Percentiles rank a stretch among this genome's conserved stretches.
These are phyloP conservation scores for Cyberlindnera euphorbiae DNA, from an alignment of 805 yeast species.

Conservation along the genomic window DNA sequence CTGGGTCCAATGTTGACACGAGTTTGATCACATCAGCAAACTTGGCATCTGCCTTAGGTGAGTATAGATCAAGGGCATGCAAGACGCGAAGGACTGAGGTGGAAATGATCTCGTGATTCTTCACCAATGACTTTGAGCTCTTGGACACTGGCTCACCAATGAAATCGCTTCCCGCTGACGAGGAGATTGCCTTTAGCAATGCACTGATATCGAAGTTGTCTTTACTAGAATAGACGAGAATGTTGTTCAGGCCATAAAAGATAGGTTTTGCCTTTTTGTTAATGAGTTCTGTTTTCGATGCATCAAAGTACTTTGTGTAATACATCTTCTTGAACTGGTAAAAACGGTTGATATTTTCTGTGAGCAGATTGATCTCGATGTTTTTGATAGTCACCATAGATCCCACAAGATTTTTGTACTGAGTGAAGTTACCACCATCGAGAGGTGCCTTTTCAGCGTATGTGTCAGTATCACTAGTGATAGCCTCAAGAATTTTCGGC, in stretches of 20 bases:
- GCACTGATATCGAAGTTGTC: constrained; percentile 27
- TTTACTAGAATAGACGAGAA: constrained; percentile 27
- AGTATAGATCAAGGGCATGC: constrained; percentile 44
- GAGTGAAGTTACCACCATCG: constrained; percentile 54
- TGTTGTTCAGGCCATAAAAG: constrained; percentile 36
- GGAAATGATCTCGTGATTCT: constrained; percentile 50
- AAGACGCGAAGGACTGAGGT: constrained; percentile 53
- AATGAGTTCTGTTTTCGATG: constrained; percentile 36
- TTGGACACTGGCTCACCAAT: constrained; percentile 15
- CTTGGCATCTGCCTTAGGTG: constrained; percentile 27
- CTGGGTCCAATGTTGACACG: constrained; percentile 28
- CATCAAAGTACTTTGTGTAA: constrained; percentile 52
- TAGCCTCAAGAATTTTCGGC: constrained; percentile 57
- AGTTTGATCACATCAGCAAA: constrained; percentile 48
- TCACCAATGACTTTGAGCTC: constrained; percentile 30
- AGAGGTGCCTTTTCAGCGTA: constrained; percentile 60
- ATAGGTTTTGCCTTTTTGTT: constrained; percentile 53
- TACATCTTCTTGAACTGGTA: constrained; percentile 69
- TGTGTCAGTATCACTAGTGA: constrained; percentile 61
- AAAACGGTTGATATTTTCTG: constrained; percentile 75
- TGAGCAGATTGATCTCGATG: constrained; percentile 58
- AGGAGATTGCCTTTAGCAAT: constrained; percentile 22
- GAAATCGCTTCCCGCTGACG: constrained; percentile 19
- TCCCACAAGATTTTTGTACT: constrained; percentile 53
- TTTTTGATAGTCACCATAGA: constrained; percentile 46